Conservation (phyloP, 2,329 filamentous ascomycete genomes). For the Curvularia spicifera region DNA sequence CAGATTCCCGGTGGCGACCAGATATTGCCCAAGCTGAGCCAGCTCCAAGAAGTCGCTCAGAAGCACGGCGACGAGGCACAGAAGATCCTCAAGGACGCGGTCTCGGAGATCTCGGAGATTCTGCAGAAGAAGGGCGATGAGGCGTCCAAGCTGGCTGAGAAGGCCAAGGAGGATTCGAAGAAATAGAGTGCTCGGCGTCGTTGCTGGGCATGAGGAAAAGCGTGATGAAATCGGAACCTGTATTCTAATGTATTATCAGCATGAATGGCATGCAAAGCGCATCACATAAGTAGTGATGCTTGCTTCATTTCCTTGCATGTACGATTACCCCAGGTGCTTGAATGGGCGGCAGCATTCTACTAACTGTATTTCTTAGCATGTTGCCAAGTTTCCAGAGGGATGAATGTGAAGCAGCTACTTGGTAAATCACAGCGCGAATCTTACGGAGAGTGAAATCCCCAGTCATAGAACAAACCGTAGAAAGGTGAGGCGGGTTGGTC, state of each 20-base stretch:
- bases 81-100: constrained; percentile 69
- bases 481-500: not conserved
- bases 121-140: constrained; percentile 46
- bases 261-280: constrained; percentile 1
- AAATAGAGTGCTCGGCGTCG: constrained; percentile 28
- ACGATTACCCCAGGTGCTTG: not conserved
- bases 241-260: constrained; percentile 20
- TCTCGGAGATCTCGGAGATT: constrained; percentile 44
- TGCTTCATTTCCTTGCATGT: not conserved
- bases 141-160: constrained; percentile 41
- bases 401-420: not conserved
- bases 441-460: not conserved
- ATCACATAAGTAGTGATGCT: not conserved
- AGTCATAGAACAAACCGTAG: not conserved
- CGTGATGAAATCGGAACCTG: constrained; percentile 7
- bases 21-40: constrained; percentile 69
- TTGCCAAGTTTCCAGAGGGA: too few relatives aligned
- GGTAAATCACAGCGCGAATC: not conserved
- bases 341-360: not conserved
- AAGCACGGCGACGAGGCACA: constrained; percentile 74
- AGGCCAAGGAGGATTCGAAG: constrained; percentile 46
- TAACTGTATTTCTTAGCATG: too few relatives aligned
- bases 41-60: constrained; percentile 68
- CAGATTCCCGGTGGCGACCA: constrained; percentile 69
- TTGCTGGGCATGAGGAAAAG: not conserved